Evolutionary conservation across 495 filamentous ascomycete species (phyloP), one percentile per base, ranked within the genome.

Genomic region (Tuber aestivum): DNA sequence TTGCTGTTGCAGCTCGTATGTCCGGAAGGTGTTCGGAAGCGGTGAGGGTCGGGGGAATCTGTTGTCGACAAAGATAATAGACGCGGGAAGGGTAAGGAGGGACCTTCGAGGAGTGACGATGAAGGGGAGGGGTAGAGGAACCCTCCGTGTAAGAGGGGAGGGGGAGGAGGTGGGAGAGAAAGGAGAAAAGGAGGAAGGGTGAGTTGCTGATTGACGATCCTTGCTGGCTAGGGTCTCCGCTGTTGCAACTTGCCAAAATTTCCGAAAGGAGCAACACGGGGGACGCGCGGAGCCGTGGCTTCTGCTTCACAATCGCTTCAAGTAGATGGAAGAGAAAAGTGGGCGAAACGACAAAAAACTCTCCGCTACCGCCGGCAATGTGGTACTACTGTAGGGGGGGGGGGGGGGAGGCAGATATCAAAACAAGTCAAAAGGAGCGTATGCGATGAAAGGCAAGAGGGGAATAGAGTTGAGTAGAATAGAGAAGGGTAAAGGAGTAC

Each of bases 141-240:
- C 56, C 56, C 56, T 65, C 56, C 10, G 56, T 37, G 40, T 71
- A 50, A 71, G 74, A 76, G 70, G 48, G 32, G 70, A 32, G 38
- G 27, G 74, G 68, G n/a, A n/a, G n/a, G n/a, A n/a, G n/a, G n/a
- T 56, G 70, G 56, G 70, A 69, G 75, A 65, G 70, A 68, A 48
- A 56, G 72, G 68, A 32, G 32, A 41, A 40, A 21, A 69, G 45
- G 18, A 74, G 70, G 69, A 41, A 27, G 27, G 27, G 41, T 21
- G 74, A 65, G 75, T 79, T 74, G 70, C 70, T 79, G 75, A 70
- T 79, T 76, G 77, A 76, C 76, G 77, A 76, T 79, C 77, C 74
- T 69, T 75, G 68, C 41, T 48, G 78, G 61, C 72, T 23, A 65
- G 76, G 70, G 70, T 70, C 72, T 42, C 38, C 32, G 65, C 12